Evolutionary conservation across 2,329 filamentous ascomycete species (phyloP).

Genomic region (Microcyclospora pomicola): DNA sequence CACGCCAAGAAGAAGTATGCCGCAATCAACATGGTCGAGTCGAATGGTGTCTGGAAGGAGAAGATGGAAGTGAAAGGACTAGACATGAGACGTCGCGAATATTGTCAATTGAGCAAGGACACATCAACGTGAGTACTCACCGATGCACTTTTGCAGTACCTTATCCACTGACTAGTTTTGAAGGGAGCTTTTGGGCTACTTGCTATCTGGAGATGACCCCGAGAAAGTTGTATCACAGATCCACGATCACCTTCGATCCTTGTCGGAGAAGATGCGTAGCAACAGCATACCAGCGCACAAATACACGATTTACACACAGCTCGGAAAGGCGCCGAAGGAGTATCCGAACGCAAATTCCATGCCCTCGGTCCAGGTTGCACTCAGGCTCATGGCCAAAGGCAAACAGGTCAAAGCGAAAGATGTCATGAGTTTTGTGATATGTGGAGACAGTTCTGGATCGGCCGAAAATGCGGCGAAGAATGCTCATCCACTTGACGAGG

Average conservation of each 20-base stretch:
- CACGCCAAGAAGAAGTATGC: slow-evolving; percentile 99
- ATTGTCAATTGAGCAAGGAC: slow-evolving; percentile 89
- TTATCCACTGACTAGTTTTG: neutral
- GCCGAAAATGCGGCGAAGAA: slow-evolving; percentile 67
- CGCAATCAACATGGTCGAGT: slow-evolving; percentile 81
- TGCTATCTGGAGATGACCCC: slow-evolving; percentile 83
- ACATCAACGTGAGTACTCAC: slow-evolving; percentile 49
- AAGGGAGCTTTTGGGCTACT: slow-evolving; percentile 74
- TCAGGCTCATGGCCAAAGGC: slow-evolving; percentile 73
- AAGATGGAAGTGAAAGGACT: slow-evolving; percentile 97
- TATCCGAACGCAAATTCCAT: slow-evolving; percentile 91
- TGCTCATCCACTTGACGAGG: slow-evolving; percentile 74
- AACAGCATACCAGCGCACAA: slow-evolving; percentile 62
- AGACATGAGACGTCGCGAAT: slow-evolving; percentile 95
- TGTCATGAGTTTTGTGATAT: slow-evolving; percentile 92
- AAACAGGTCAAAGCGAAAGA: slow-evolving; percentile 85
- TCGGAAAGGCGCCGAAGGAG: slow-evolving; percentile 83
- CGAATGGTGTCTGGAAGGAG: slow-evolving; percentile 68
- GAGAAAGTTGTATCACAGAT: slow-evolving; percentile 80
- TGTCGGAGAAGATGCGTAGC: slow-evolving; percentile 76
- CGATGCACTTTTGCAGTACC: neutral
- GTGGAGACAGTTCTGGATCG: slow-evolving; percentile 49
- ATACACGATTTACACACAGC: slow-evolving; percentile 96
- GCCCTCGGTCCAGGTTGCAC: slow-evolving; percentile 92
- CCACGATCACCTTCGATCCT: slow-evolving; percentile 80